phyloP scores from a whole-genome alignment of 208 protist species.

The Borovskyia barvae region DNA sequence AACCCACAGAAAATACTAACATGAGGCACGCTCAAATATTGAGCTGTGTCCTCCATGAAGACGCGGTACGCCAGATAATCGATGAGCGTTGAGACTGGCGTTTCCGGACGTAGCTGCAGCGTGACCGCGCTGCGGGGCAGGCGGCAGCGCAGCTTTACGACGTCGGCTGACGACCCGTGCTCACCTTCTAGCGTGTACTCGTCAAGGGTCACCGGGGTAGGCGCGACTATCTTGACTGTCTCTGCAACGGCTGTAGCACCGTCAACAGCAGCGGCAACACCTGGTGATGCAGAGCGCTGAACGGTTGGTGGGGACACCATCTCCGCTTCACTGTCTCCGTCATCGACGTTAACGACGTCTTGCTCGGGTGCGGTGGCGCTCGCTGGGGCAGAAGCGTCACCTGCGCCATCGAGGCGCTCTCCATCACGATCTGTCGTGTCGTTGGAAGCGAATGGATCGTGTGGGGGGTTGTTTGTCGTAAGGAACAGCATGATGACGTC shows the following conservation, averaged over 20 bases:
- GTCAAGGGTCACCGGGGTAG: constrained; percentile 11
- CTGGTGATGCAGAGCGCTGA: not conserved
- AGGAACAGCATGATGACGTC: constrained; percentile 48
- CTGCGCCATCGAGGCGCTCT: not conserved
- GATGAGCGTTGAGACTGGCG: constrained; percentile 44
- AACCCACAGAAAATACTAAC: constrained; percentile 44
- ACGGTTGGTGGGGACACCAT: constrained; percentile 24
- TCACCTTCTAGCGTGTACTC: constrained; percentile 8
- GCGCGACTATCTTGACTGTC: constrained; percentile 1
- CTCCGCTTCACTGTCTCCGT: constrained; percentile 22
- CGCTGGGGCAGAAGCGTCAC: not conserved
- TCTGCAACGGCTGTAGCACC: not conserved
- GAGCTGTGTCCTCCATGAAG: constrained; percentile 36
- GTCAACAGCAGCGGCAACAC: not conserved
- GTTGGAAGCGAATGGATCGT: constrained; percentile 19
- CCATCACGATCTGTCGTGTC: not conserved
- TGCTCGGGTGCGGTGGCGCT: not conserved
- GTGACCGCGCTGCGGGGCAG: constrained; percentile 46
- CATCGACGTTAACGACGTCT: constrained; percentile 23
- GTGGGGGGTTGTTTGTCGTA: constrained; percentile 27
- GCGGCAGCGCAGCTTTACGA: constrained; percentile 62
- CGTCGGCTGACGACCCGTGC: not conserved
- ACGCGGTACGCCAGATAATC: constrained; percentile 64
- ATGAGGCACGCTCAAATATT: constrained; percentile 30
- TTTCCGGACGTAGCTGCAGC: constrained; percentile 52